phyloP scores from a whole-genome alignment of 495 filamentous ascomycete genomes.

The Glarea lozoyensis region DNA sequence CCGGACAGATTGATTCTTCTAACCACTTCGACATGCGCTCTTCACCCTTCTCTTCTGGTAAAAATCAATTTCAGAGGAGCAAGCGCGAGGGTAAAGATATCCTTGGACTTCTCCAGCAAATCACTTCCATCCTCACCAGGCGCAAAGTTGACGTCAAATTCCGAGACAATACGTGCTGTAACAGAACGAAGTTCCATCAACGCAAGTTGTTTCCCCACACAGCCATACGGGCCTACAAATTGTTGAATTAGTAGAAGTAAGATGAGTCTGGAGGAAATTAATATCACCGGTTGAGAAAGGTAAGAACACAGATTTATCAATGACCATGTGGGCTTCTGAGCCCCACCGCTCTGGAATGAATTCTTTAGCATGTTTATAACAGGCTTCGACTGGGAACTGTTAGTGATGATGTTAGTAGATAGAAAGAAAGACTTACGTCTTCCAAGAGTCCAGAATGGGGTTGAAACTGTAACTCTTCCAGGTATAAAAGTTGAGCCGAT shows the following conservation, averaged over 20 bases:
- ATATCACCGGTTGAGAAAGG: conserved; percentile 38
- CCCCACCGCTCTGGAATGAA: conserved; percentile 52
- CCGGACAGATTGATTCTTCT: too few relatives aligned
- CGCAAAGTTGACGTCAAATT: conserved; percentile 8
- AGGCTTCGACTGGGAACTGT: conserved; percentile 3
- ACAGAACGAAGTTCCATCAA: conserved; percentile 36
- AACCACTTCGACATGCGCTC: too few relatives aligned
- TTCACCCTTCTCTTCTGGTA: not conserved
- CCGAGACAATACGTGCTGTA: conserved; percentile 1
- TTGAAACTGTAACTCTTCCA: conserved; percentile 1
- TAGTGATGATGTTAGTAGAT: too few relatives aligned
- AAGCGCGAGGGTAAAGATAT: conserved; percentile 3
- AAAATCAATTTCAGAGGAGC: conserved; percentile 3
- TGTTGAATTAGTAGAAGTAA: not conserved
- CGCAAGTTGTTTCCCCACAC: conserved; percentile 44
- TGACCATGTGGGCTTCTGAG: conserved; percentile 32
- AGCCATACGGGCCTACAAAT: conserved; percentile 23
- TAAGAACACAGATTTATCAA: conserved; percentile 35
- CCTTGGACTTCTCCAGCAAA: conserved; percentile 4
- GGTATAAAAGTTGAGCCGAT: conserved; percentile 41
- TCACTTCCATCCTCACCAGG: conserved; percentile 7
- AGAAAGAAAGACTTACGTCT: conserved; percentile 3
- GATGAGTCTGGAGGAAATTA: not conserved
- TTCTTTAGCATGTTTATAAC: conserved; percentile 20
- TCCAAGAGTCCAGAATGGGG: conserved; percentile 2